Conservation (phyloP, 768 basidiomycete species). For the Kwoniella europaea region DNA sequence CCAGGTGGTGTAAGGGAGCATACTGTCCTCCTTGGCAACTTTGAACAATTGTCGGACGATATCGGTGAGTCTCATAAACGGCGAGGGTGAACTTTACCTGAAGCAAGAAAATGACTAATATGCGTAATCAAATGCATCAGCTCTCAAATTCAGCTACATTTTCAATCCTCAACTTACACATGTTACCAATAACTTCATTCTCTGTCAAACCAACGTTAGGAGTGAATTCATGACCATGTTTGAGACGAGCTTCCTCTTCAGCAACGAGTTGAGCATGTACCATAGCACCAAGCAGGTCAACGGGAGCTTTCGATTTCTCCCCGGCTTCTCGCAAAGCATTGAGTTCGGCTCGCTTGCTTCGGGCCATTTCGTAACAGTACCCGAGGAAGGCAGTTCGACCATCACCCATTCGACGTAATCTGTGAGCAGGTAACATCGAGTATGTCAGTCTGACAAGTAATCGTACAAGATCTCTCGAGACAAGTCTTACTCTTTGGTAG, state of each 20-base stretch:
- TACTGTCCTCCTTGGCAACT: conserved; percentile 27
- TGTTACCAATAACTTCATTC: conserved; percentile 42
- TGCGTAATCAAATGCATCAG: too few species aligned
- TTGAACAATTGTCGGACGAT: conserved; percentile 40
- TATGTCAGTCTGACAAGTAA: neutral
- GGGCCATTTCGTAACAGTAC: conserved; percentile 29
- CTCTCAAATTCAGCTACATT: too few species aligned
- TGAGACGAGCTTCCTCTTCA: conserved; percentile 23
- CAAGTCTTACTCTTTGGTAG: conserved; percentile 1
- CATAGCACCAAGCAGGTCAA: conserved; percentile 39
- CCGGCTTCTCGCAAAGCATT: conserved; percentile 4
- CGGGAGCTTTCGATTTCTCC: conserved; percentile 27
- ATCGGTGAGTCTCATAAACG: conserved; percentile 38
- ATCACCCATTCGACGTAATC: conserved; percentile 25
- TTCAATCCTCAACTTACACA: conserved; percentile 23
- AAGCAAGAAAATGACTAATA: conserved; percentile 12
- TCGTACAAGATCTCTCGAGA: neutral
- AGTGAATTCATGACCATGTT: conserved; percentile 8
- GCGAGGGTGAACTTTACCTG: conserved; percentile 40
- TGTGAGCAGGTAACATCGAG: neutral
- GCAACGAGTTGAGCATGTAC: conserved; percentile 38
- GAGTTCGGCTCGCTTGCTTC: conserved; percentile 13
- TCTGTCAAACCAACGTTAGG: conserved; percentile 36
- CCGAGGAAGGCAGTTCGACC: conserved; percentile 29
- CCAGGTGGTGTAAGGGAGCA: conserved; percentile 44